These are phyloP conservation scores for Eimeria acervulina DNA, from an alignment of 169 alveolate species.

Conservation along the genomic window DNA sequence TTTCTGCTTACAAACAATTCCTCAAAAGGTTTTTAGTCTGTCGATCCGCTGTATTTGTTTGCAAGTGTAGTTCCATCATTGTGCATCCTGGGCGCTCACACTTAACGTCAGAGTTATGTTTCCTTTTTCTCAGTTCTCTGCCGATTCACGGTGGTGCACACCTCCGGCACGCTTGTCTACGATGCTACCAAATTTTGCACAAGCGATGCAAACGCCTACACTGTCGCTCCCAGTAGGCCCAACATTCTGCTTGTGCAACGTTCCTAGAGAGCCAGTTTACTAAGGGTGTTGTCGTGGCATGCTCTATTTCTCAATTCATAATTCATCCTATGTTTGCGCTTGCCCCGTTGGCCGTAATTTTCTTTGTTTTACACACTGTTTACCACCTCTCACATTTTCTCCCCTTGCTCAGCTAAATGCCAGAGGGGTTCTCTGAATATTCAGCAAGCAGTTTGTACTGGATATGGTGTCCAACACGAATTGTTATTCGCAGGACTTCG, in stretches of 20 bases:
- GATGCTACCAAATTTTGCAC: slow-evolving; percentile 61
- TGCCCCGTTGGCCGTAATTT: background rate
- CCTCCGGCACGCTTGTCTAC: slow-evolving; percentile 48
- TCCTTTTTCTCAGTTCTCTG: slow-evolving; percentile 27
- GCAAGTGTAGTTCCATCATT: background rate
- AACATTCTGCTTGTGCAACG: background rate
- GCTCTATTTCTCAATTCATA: background rate
- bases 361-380: background rate
- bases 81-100: background rate
- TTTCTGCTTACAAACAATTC: background rate
- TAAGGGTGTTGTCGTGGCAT: background rate
- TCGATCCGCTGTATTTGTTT: background rate
- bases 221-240: slow-evolving; percentile 40
- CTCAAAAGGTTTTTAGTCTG: background rate
- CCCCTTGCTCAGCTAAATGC: background rate
- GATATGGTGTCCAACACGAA: background rate
- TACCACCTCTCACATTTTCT: background rate
- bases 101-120: background rate
- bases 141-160: slow-evolving; percentile 57
- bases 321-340: background rate
- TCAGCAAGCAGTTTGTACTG: background rate
- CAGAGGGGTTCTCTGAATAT: background rate
- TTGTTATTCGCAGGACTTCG: slow-evolving; percentile 45
- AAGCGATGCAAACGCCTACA: slow-evolving; percentile 72
- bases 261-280: background rate